Conservation (phyloP, 495 filamentous ascomycete species). For the Xylaria sp. region DNA sequence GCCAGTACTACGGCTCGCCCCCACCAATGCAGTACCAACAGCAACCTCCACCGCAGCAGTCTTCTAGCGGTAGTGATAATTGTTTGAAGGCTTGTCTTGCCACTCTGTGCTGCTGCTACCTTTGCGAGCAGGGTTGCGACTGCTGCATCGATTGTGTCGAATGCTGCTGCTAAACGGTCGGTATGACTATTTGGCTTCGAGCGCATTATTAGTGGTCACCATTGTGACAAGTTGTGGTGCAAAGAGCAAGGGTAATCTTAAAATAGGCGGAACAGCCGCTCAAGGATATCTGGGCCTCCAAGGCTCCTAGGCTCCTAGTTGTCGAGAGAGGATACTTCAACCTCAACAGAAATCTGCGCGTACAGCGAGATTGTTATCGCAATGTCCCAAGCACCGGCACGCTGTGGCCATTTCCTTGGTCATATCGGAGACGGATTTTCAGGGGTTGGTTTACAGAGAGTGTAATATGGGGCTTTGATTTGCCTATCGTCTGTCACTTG, state of each 20-base stretch:
- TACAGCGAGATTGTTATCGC: not conserved
- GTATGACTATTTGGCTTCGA: not conserved
- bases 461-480: slow-evolving; percentile 4
- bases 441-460: slow-evolving; percentile 19
- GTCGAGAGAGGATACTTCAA: not conserved
- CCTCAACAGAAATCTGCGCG: not conserved
- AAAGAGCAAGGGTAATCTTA: not conserved
- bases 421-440: slow-evolving; percentile 12
- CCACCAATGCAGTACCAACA: slow-evolving; percentile 65
- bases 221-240: not conserved
- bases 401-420: slow-evolving; percentile 6
- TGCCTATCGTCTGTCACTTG: slow-evolving; percentile 20
- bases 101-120: slow-evolving; percentile 77
- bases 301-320: slow-evolving; percentile 11
- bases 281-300: not conserved
- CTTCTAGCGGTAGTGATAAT: slow-evolving; percentile 57
- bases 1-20: slow-evolving; percentile 37
- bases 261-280: not conserved
- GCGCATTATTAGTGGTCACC: not conserved
- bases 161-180: slow-evolving; percentile 49
- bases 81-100: slow-evolving; percentile 72
- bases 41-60: slow-evolving; percentile 61
- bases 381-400: not conserved
- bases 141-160: slow-evolving; percentile 77
- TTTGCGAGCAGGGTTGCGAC: slow-evolving; percentile 79